Base-by-base conservation (phyloP, 345 rosid species). In the Toxicodendron radicans region DNA sequence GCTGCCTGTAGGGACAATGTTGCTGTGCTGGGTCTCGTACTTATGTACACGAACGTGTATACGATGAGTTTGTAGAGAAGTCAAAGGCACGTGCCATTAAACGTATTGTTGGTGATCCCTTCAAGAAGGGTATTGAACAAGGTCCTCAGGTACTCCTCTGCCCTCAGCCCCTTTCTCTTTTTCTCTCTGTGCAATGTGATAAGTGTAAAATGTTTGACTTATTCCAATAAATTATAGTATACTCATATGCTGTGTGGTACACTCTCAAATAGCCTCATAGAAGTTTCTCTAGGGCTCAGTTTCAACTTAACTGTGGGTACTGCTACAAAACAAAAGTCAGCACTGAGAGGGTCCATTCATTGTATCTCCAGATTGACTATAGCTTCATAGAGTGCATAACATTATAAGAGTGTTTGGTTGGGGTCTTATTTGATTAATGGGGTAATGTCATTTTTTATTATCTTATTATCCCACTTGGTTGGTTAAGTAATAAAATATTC, bases 21-120 rank as follows among this genome's bases (percentile, higher is more conserved):
- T 95, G 99, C 81, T 90, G 94, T 10, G 96, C 99, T 17, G 99
- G 99, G 54, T 95, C 98, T 71, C 94, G 98, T 0, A 95, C 99
- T 67, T 95, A 46, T 41, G 99, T 93, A 14, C 99, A 93, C 52
- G 97, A 95, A 78, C 82, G 80, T 63, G 86, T 91, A 33, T 91
- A 95, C 7, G 97, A 95, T 21, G 97, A 95, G 81, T 95, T 95
- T 64, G 69, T 91, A 11, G 97, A 90, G 87, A 95, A 95, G 81
- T 79, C 99, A 30, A 92, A 86, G 80, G 91, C 87, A 2, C 94
- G 99, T 0, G 98, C 99, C 8, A 6, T 84, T 70, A 89, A 79
- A 35, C 99, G 99, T 66, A 60, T 72, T 21, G 98, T 95, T 27
- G 99, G 99, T 64, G 99, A 95, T 82, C 99, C 99, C 71, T 95